Evolutionary conservation across 805 yeast species (phyloP).

Genomic region (Jamesozyma hellenica): DNA sequence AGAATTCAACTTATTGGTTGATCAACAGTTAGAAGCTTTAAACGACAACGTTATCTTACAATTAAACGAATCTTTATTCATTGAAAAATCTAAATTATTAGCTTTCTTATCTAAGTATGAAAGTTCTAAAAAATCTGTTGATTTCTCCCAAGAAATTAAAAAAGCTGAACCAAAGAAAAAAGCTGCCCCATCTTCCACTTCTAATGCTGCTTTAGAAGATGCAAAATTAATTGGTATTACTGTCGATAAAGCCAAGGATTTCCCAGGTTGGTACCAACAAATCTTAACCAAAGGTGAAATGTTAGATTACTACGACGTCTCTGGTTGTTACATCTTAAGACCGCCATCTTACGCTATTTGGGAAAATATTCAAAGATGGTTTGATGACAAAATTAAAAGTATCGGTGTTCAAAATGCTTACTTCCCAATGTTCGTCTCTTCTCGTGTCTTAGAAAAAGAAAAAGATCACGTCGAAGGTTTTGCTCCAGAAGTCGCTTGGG

Average conservation of each 20-base stretch:
- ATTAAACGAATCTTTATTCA: conserved; percentile 20
- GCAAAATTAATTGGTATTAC: conserved; percentile 94
- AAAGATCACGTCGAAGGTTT: conserved; percentile 98
- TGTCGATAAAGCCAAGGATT: conserved; percentile 82
- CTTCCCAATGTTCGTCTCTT: conserved; percentile 97
- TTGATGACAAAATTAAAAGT: conserved; percentile 68
- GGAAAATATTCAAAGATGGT: conserved; percentile 88
- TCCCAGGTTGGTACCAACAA: conserved; percentile 96
- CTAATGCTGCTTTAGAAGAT: conserved; percentile 55
- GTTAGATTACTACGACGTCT: conserved; percentile 96
- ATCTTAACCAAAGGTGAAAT: conserved; percentile 93
- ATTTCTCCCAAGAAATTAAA: conserved; percentile 34
- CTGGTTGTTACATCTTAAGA: conserved; percentile 96
- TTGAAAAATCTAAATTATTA: conserved; percentile 21
- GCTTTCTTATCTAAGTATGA: conserved; percentile 33
- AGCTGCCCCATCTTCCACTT: conserved; percentile 20
- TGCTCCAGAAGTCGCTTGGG: conserved; percentile 99
- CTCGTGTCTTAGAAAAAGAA: conserved; percentile 88
- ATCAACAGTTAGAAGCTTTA: conserved; percentile 31
- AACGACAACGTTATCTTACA: conserved; percentile 26
- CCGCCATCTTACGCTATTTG: conserved; percentile 91
- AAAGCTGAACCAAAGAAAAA: conserved; percentile 29
- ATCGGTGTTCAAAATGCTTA: conserved; percentile 91
- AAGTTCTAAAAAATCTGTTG: conserved; percentile 36
- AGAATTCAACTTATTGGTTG: conserved; percentile 24